Percentiles rank a stretch among this genome's conserved stretches.
Conservation (phyloP, 2,329 filamentous ascomycete species). For the Rhytidhysteron rufulum region DNA sequence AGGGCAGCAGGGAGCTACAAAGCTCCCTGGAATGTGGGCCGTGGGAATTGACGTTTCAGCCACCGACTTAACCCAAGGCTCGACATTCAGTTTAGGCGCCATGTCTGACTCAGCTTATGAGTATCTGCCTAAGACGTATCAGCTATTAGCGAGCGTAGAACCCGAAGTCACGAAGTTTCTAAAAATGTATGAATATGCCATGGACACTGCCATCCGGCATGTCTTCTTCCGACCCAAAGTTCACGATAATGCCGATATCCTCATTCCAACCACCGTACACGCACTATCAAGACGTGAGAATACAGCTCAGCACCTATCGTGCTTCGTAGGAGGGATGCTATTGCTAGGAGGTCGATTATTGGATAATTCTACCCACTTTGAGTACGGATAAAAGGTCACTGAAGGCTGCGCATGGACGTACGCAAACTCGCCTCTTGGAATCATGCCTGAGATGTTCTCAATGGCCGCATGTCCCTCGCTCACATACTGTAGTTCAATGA, state of each 20-base stretch:
- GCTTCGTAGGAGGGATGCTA: conserved; percentile 66
- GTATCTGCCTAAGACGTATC: conserved; percentile 10
- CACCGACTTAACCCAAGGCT: conserved; percentile 1
- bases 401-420: conserved; percentile 62
- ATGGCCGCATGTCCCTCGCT: conserved; percentile 44
- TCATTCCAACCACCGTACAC: conserved; percentile 53
- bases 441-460: conserved; percentile 57
- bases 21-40: conserved; percentile 13
- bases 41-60: conserved; percentile 22
- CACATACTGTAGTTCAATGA: conserved; percentile 30
- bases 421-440: conserved; percentile 49
- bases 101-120: conserved; percentile 14
- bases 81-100: conserved; percentile 10
- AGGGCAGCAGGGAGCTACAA: conserved; percentile 6
- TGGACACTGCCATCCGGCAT: conserved; percentile 34
- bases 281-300: conserved; percentile 1
- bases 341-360: conserved; percentile 61
- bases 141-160: conserved; percentile 23
- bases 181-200: conserved; percentile 50
- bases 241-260: conserved; percentile 5
- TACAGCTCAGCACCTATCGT: conserved; percentile 52
- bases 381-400: conserved; percentile 52
- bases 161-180: conserved; percentile 35
- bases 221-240: conserved; percentile 39
- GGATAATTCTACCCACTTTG: conserved; percentile 47